Percentiles rank a stretch among this genome's conserved stretches.
phyloP scores from a whole-genome alignment of 192 early-diverging fungal genomes.

The Hyaloraphidium curvatum region DNA sequence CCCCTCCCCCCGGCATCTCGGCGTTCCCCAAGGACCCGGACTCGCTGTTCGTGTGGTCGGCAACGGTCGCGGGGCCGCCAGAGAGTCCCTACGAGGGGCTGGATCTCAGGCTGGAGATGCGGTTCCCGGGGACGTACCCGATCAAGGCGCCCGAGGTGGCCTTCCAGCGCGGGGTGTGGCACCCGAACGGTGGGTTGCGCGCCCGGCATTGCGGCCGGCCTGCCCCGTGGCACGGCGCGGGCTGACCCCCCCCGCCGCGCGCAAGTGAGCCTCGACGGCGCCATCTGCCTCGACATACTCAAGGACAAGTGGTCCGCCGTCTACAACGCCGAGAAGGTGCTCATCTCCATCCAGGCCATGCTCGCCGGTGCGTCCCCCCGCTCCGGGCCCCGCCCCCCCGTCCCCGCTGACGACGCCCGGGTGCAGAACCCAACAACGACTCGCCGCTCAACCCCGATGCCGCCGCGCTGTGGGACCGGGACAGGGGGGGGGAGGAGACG shows the following conservation, averaged over 20 bases:
- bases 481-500: too few species aligned
- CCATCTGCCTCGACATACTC: neutral
- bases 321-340: neutral
- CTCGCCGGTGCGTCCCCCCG: neutral
- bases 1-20: too few species aligned
- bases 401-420: too few species aligned
- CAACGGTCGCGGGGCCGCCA: neutral
- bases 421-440: neutral
- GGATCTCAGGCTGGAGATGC: neutral
- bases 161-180: neutral
- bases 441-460: neutral
- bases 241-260: too few species aligned
- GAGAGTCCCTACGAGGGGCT: neutral
- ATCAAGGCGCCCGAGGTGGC: neutral
- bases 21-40: too few species aligned
- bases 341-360: neutral
- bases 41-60: too few species aligned
- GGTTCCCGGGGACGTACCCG: neutral
- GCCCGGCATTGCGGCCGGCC: too few species aligned
- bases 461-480: neutral
- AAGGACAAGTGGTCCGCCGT: slow-evolving; percentile 3
- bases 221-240: too few species aligned
- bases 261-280: neutral
- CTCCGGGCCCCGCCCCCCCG: too few species aligned
- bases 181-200: slow-evolving; percentile 3